Percentiles rank a stretch among this genome's conserved stretches.
Evolutionary conservation across 73 alveolate genomes (phyloP).

Genomic region (Symbiodinium pilosum): DNA sequence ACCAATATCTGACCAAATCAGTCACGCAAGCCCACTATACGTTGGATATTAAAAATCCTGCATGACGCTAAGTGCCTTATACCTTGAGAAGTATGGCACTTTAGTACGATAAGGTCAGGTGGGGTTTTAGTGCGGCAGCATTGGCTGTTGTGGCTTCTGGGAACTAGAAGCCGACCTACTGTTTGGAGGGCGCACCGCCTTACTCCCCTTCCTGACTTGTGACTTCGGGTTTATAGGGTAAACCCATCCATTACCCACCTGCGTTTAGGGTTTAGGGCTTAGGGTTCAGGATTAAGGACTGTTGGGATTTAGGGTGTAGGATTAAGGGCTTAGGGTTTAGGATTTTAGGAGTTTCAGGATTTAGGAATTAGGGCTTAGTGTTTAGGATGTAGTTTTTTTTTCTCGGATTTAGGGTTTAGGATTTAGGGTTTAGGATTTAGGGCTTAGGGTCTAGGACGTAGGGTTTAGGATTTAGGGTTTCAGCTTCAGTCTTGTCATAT

Average conservation of each 20-base stretch:
- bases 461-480: neutral
- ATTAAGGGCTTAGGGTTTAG: neutral
- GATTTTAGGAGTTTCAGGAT: no score
- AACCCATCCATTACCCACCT: neutral
- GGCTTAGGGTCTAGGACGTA: no score
- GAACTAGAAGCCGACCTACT: neutral
- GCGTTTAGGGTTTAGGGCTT: neutral
- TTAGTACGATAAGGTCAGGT: neutral
- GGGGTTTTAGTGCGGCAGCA: neutral
- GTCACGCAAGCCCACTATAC: neutral
- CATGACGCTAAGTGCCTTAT: neutral
- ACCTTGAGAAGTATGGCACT: neutral
- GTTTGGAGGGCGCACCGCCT: neutral
- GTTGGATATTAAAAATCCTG: neutral
- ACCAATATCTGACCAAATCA: neutral
- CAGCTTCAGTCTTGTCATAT: neutral
- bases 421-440: no score
- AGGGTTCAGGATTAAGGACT: neutral
- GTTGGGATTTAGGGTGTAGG: neutral
- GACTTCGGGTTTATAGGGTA: neutral
- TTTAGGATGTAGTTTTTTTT: no score
- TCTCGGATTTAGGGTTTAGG: no score
- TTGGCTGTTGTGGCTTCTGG: neutral
- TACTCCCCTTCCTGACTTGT: neutral
- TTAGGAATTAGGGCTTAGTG: no score